These are phyloP conservation scores for Diaporthe sp. DNA, from an alignment of 2,329 filamentous ascomycete species.

Conservation along the genomic window DNA sequence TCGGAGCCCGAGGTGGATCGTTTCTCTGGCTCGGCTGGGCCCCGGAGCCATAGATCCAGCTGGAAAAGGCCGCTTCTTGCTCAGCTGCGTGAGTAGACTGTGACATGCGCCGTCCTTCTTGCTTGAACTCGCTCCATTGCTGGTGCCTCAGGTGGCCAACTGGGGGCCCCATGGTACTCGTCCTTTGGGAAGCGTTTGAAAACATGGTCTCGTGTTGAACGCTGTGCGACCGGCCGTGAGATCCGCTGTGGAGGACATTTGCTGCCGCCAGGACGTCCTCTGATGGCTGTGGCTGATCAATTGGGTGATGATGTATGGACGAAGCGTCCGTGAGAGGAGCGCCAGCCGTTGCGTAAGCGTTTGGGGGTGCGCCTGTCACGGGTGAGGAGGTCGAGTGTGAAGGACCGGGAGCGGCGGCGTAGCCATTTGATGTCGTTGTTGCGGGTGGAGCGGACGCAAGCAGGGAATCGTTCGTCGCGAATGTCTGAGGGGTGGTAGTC, in stretches of 20 bases:
- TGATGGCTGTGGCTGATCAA: slow-evolving; percentile 53
- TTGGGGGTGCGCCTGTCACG: background rate
- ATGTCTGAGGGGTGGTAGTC: slow-evolving; percentile 44
- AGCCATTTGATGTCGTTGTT: slow-evolving; percentile 26
- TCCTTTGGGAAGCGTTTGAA: slow-evolving; percentile 13
- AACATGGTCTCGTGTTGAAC: slow-evolving; percentile 44
- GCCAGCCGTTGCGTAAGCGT: slow-evolving; percentile 2
- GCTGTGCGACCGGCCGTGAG: slow-evolving; percentile 47
- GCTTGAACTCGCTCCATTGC: slow-evolving; percentile 58
- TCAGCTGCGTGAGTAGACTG: slow-evolving; percentile 48
- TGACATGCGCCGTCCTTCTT: slow-evolving; percentile 53
- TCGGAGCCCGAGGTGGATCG: slow-evolving; percentile 49
- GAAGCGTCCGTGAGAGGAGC: slow-evolving; percentile 38
- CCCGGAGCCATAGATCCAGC: slow-evolving; percentile 31
- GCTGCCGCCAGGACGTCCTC: slow-evolving; percentile 73
- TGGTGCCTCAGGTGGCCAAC: slow-evolving; percentile 60
- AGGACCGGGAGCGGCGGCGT: slow-evolving; percentile 22
- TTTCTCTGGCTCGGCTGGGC: slow-evolving; percentile 46
- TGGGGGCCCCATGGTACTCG: slow-evolving; percentile 47
- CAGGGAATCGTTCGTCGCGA: slow-evolving; percentile 8
- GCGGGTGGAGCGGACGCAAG: slow-evolving; percentile 24
- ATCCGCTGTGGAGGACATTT: slow-evolving; percentile 63
- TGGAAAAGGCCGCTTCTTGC: slow-evolving; percentile 45
- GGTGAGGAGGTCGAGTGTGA: slow-evolving; percentile 21
- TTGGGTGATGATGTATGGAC: slow-evolving; percentile 45